Conservation (phyloP, 495 filamentous ascomycete genomes). For the Xylaria flabelliformis region DNA sequence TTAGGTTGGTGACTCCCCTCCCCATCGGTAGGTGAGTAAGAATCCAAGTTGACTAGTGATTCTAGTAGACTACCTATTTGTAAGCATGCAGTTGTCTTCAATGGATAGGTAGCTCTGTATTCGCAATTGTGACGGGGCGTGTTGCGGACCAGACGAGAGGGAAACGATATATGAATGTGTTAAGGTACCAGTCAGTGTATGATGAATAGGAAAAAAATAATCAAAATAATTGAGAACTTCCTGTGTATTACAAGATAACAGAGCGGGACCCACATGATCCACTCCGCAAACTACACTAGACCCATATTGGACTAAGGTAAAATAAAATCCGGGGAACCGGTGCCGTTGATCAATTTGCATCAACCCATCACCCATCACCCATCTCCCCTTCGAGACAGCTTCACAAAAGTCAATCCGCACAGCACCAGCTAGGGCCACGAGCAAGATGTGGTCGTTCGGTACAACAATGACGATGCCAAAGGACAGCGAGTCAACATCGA, state of each 20-base stretch:
- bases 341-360: background rate
- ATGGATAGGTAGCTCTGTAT: background rate
- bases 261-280: too few species aligned
- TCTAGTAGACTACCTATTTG: background rate
- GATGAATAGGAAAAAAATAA: too few species aligned
- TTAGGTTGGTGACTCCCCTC: background rate
- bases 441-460: slow-evolving; percentile 42
- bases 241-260: too few species aligned
- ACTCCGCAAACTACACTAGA: background rate
- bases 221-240: background rate
- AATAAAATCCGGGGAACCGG: background rate
- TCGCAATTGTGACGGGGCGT: background rate
- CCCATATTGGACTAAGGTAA: background rate
- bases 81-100: background rate
- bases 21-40: too few species aligned
- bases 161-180: background rate
- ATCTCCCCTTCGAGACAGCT: background rate
- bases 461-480: slow-evolving; percentile 44
- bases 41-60: background rate
- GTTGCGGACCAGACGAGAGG: background rate
- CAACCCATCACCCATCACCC: background rate
- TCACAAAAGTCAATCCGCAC: background rate
- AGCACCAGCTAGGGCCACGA: background rate
- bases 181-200: too few species aligned
- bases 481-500: slow-evolving; percentile 34